A percentile compares a stretch with the other conserved stretches of the same genome.
phyloP scores from a whole-genome alignment of 805 yeast species.

The Lipomyces chichibuensis region DNA sequence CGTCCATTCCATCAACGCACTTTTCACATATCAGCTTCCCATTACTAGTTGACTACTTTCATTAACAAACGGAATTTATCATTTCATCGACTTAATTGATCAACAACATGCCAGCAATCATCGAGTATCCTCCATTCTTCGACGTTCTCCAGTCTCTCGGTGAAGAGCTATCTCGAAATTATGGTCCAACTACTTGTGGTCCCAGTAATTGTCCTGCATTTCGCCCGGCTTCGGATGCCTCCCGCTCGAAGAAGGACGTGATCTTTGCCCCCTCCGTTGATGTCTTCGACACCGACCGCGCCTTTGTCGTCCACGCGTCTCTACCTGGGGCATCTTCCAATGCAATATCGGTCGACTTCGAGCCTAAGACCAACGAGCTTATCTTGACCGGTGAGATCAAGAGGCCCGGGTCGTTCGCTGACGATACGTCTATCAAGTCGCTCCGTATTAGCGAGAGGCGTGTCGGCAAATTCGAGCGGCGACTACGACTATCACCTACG shows the following conservation, averaged over 20 bases:
- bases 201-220: not conserved
- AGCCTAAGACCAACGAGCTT: constrained; percentile 51
- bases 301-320: constrained; percentile 50
- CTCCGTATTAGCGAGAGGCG: constrained; percentile 45
- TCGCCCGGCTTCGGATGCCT: constrained; percentile 7
- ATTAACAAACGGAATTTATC: not conserved
- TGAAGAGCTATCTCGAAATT: constrained; percentile 18
- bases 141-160: constrained; percentile 21
- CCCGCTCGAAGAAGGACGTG: constrained; percentile 5
- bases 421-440: constrained; percentile 36
- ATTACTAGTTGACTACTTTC: not conserved
- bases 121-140: constrained; percentile 14
- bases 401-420: constrained; percentile 40
- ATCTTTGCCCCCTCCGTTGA: constrained; percentile 51
- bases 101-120: constrained; percentile 11
- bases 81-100: not conserved
- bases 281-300: constrained; percentile 50
- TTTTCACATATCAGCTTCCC: not conserved
- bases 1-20: not conserved
- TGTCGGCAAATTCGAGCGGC: constrained; percentile 51
- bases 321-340: constrained; percentile 52
- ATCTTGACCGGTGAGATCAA: constrained; percentile 49
- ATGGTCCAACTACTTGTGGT: constrained; percentile 1
- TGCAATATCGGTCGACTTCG: constrained; percentile 50
- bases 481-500: constrained; percentile 47